A percentile compares a stretch with the other conserved stretches of the same genome.
These are phyloP conservation scores for Cryptosporidium sp. DNA, from an alignment of 169 alveolate genomes.

Conservation along the genomic window DNA sequence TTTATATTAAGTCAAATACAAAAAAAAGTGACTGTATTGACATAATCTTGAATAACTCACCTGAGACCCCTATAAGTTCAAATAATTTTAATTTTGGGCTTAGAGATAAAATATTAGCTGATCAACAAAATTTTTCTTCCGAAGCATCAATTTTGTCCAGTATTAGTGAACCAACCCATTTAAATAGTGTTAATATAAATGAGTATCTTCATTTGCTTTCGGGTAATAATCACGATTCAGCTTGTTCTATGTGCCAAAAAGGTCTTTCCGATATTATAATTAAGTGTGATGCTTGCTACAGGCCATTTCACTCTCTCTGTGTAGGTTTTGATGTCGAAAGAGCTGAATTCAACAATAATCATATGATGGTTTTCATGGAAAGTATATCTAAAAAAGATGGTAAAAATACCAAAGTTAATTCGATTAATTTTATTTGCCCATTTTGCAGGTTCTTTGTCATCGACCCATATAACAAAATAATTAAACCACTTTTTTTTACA, in stretches of 20 bases:
- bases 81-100: neutral
- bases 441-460: slow-evolving; percentile 61
- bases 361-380: slow-evolving; percentile 64
- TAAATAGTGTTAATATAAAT: neutral
- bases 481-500: slow-evolving; percentile 65
- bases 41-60: slow-evolving; percentile 22
- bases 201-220: neutral
- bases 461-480: slow-evolving; percentile 48
- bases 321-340: slow-evolving; percentile 58
- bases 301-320: slow-evolving; percentile 40
- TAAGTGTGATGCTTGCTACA: slow-evolving; percentile 24
- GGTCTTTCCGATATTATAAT: neutral
- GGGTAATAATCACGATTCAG: neutral
- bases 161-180: neutral
- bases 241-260: slow-evolving; percentile 54
- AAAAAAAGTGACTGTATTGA: slow-evolving; percentile 70
- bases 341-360: slow-evolving; percentile 53
- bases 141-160: neutral
- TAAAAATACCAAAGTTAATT: slow-evolving; percentile 1
- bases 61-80: neutral
- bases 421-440: slow-evolving; percentile 59
- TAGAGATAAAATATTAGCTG: neutral
- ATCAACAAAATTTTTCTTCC: neutral
- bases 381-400: slow-evolving; percentile 14
- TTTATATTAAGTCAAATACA: slow-evolving; percentile 63